These are phyloP conservation scores for Tolypocladium nubicola DNA, from an alignment of 2,329 filamentous ascomycete genomes.

Conservation along the genomic window DNA sequence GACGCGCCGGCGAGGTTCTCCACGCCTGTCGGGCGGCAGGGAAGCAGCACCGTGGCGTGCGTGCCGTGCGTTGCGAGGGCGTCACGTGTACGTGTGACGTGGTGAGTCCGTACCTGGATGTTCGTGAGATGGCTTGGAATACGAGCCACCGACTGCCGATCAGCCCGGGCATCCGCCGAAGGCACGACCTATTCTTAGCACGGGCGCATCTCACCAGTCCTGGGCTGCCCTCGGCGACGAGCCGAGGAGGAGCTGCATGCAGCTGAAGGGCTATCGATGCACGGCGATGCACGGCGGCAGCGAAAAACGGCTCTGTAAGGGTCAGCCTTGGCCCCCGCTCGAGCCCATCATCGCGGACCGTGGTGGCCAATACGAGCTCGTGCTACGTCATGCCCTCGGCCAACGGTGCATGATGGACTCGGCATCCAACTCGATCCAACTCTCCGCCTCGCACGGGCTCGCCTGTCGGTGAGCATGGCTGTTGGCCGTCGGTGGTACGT, in stretches of 20 bases:
- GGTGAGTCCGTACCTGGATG: not conserved
- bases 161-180: not conserved
- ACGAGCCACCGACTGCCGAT: not conserved
- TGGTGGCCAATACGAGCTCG: constrained; percentile 5
- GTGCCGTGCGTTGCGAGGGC: not conserved
- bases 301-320: not conserved
- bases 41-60: not conserved
- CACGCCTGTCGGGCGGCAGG: not conserved
- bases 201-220: not conserved
- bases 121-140: not conserved
- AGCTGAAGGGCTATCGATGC: not conserved
- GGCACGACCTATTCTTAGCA: not conserved
- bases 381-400: constrained; percentile 10
- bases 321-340: not conserved
- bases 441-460: not conserved
- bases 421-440: not conserved
- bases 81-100: not conserved
- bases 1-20: too few species aligned
- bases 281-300: not conserved
- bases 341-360: not conserved
- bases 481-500: not conserved
- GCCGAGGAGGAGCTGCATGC: not conserved
- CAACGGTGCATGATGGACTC: not conserved
- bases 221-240: not conserved
- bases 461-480: not conserved